Base-by-base conservation (phyloP, 805 yeast genomes). In the Metschnikowia lochheadii region DNA sequence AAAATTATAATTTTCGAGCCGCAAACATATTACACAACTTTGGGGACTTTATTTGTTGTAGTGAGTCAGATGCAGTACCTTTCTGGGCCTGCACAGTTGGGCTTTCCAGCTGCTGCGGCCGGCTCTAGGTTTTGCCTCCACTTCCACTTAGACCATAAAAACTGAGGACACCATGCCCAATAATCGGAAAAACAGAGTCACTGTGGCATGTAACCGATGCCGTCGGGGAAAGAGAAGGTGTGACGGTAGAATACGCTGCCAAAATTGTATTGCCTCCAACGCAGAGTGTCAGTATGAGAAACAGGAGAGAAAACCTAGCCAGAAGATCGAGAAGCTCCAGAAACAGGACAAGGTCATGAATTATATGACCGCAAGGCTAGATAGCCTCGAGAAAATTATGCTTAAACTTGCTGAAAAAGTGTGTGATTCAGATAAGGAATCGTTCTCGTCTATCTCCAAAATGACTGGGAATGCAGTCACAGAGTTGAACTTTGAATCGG, bases 191-290 rank as follows among this genome's bases (percentile, higher is more conserved):
- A 44, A 48, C 33, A 46, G 61, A 1, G 55, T 51, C 26, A 29
- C 54, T 13, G 56, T 50, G 26, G 61, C 61, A 0, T 56, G 61
- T 38, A 51, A 46, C 40, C 46, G 39, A 1, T 58, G 61, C 38
- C 55, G 62, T 11, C 49, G 50, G 37, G 54, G 51, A 39, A 58
- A 58, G 40, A 56, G 54, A 34, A 35, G 47, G 18, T 56, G 61
- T 38, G 58, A 53, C 34, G 58, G 59, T 13, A 46, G 40, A 14
- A 15, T 18, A 7, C 55, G 51, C 2, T 56, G 59, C 31, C 43
- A 37, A 35, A 55, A 56, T 38, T 57, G 61, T 29, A 38, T 29
- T 18, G 49, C 50, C 6, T 26, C 51, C 23, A 46, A 37, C 7
- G 49, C 49, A 14, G 46, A 48, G 20, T 56, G 60, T 32, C 39